Base-by-base conservation (phyloP, 495 filamentous ascomycete genomes). In the Xylona heveae region DNA sequence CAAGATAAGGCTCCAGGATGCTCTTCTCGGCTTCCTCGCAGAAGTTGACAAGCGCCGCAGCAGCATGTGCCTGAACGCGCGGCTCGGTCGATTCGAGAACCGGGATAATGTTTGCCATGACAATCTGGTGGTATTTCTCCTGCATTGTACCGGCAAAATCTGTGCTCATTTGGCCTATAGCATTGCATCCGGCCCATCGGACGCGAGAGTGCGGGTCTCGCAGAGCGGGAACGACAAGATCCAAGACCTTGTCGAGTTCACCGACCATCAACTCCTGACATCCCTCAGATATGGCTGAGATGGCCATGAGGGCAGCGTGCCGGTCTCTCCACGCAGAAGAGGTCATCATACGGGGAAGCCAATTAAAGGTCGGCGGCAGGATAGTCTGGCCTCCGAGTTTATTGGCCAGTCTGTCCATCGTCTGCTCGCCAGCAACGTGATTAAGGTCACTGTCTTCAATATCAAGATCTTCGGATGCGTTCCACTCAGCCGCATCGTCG, bases 121-220 rank as follows among this genome's bases (percentile, higher is more conserved):
- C 81, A 24, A 71, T 58, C 28, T 73, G 63, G 44, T 90, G 84
- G 52, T 85, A 91, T 43, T 93, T 85, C 42, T 84, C 75, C 50
- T 99, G 90, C 90, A 99, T 95, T 8, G 78, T 92, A 1, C 83
- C 85, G 19, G 90, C 88, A 49, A 99, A 99, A 51, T 99, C 90
- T 6, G 90, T 99, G 53, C 90, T 95, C 90, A 99, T 99, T 51
- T 99, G 90, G 9, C 90, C 90, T 16, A 99, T 60, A n/a, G 90
- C 90, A 48, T 99, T 95, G 58, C 90, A 99, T 22, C 84, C 90
- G 19, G 90, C 90, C 71, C 90, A 99, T 34, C 88, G 76, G 30
- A 99, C 90, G 37, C 90, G 78, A 14, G 90, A 81, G 48, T 95
- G 90, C 24, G 74, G 62, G 41, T 95, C 84, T 38, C 73, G 70